Conservation (phyloP, 2,329 filamentous ascomycete species). For the Clonostachys rosea region DNA sequence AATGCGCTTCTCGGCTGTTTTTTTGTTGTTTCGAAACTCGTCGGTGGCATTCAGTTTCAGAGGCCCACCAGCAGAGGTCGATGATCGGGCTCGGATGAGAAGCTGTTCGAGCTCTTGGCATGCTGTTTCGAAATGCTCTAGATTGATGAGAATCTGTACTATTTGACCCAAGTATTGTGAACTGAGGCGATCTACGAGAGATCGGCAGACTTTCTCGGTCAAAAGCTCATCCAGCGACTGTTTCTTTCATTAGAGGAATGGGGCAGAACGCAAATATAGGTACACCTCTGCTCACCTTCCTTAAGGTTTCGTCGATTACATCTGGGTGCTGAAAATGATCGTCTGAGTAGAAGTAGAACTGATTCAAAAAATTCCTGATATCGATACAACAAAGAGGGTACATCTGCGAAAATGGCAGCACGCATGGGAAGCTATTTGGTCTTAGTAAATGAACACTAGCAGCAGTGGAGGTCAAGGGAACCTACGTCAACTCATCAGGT, state of each 20-base stretch:
- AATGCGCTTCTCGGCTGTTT: constrained; percentile 93
- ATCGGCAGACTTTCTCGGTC: constrained; percentile 85
- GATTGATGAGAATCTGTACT: constrained; percentile 95
- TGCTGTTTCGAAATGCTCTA: constrained; percentile 94
- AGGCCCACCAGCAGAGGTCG: constrained; percentile 73
- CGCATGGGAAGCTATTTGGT: constrained; percentile 71
- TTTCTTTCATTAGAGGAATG: neutral
- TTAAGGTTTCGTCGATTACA: constrained; percentile 86
- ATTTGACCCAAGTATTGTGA: constrained; percentile 97
- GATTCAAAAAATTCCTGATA: constrained; percentile 94
- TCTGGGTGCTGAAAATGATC: constrained; percentile 90
- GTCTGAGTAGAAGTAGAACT: constrained; percentile 96
- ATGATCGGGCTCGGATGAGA: constrained; percentile 78
- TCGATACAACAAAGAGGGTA: constrained; percentile 98
- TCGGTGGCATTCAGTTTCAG: constrained; percentile 79
- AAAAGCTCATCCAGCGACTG: constrained; percentile 93
- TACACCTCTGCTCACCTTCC: constrained; percentile 47
- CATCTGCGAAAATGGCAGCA: constrained; percentile 98
- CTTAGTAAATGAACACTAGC: constrained; percentile 3
- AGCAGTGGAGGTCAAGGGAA: constrained; percentile 6
- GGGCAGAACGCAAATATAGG: neutral
- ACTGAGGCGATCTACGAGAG: constrained; percentile 79
- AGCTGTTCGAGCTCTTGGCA: constrained; percentile 86
- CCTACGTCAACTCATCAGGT: constrained; percentile 68
- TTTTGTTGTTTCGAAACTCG: constrained; percentile 84